Evolutionary conservation across 805 yeast genomes (phyloP).

Genomic region (Candida oleophila): DNA sequence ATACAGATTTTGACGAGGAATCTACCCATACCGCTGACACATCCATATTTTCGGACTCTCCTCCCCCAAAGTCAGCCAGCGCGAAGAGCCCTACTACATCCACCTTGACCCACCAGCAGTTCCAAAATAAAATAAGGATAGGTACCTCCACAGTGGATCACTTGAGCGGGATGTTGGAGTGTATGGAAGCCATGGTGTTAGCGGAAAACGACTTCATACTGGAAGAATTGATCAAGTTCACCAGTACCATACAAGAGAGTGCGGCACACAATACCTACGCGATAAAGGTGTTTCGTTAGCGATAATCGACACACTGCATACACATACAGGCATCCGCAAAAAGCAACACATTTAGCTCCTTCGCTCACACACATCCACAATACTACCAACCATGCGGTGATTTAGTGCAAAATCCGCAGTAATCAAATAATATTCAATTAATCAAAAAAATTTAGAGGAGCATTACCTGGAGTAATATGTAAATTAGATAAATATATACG

Average conservation of each 20-base stretch:
- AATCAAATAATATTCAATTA: too few relatives aligned
- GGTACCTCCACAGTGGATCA: conserved; percentile 6
- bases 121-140: background rate
- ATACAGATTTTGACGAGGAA: conserved; percentile 1
- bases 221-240: conserved; percentile 12
- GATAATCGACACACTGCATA: too few relatives aligned
- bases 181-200: conserved; percentile 24
- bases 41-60: background rate
- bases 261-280: conserved; percentile 22
- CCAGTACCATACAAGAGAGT: conserved; percentile 14
- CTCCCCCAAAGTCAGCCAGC: background rate
- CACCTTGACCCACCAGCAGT: background rate
- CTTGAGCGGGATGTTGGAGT: conserved; percentile 21
- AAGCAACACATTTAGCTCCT: too few relatives aligned
- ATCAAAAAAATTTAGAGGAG: too few relatives aligned
- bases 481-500: too few relatives aligned
- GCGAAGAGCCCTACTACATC: background rate
- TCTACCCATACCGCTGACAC: conserved; percentile 4
- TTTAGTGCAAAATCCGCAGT: background rate
- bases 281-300: conserved; percentile 4
- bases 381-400: background rate
- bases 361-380: background rate
- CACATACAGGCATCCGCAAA: too few relatives aligned
- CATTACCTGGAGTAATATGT: background rate
- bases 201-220: conserved; percentile 21